Base-by-base conservation (phyloP, 2,329 filamentous ascomycete genomes). In the Fusarium mundagurra region DNA sequence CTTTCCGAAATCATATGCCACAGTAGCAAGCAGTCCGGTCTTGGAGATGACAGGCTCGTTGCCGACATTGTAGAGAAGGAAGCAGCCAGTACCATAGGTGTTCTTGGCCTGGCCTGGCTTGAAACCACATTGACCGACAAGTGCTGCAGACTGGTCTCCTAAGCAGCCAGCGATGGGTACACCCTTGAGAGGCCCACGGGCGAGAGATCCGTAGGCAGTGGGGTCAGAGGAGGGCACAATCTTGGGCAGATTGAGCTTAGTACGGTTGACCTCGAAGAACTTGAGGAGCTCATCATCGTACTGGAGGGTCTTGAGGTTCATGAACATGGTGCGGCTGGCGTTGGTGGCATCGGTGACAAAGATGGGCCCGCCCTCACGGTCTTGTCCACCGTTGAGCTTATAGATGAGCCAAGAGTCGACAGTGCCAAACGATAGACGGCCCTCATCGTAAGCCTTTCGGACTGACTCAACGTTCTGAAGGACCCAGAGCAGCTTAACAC, bases 271-370 rank as follows among this genome's bases (percentile, higher is more conserved):
- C 51, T 89, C 90, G 83, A 97, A 97, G 85, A 97, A 97, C 31
- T 90, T 84, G 33, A 97, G 85, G 33, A 97, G 88, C 45, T 87
- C 87, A 64, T 94, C 90, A 80, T 96, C 94, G 83, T 97, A 98
- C 77, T 95, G 83, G 67, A 94, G 87, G 17, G 92, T 95, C 77
- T 91, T 88, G 61, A 98, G 87, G 83, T 97, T 94, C 92, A 97
- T 95, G 83, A 98, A 96, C 94, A 97, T 97, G 69, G 95, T 98
- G 79, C 95, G 88, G 61, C 93, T 96, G 27, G 95, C 95, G 81
- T 98, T 98, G 69, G 93, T 94, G 54, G 92, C 91, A 82, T 98
- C 95, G 0, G 95, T 96, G 66, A 97, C 94, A 80, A 94, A 92
- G 48, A 95, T 83, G 55, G 90, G 88, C 22, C 78, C 79, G n/a